A percentile compares a stretch with the other conserved stretches of the same genome.
Conservation (phyloP, 352 stramenopile genomes). For the Phytophthora chlamydospora region DNA sequence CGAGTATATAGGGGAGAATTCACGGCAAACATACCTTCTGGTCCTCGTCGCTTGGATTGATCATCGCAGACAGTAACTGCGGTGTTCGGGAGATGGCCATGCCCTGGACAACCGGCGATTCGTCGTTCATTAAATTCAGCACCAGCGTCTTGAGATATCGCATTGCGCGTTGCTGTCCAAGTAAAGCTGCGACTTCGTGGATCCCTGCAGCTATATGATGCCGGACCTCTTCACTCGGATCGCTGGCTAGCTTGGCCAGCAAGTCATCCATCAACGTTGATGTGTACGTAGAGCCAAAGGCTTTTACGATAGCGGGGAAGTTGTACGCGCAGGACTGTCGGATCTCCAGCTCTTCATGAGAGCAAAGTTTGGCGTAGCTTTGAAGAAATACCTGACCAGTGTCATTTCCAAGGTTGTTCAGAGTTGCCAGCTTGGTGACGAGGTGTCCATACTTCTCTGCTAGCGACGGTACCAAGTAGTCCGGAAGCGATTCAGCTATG, state of each 20-base stretch:
- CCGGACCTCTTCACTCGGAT: conserved; percentile 62
- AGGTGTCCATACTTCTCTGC: conserved; percentile 64
- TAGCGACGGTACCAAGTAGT: conserved; percentile 62
- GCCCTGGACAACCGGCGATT: conserved; percentile 63
- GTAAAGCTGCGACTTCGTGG: conserved; percentile 71
- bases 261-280: conserved; percentile 78
- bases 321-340: conserved; percentile 79
- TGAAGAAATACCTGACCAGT: conserved; percentile 57
- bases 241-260: conserved; percentile 60
- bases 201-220: conserved; percentile 71
- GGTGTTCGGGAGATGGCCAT: conserved; percentile 63
- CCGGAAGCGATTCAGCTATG: conserved; percentile 57
- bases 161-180: conserved; percentile 61
- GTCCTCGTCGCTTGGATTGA: conserved; percentile 63
- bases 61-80: conserved; percentile 55
- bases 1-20: background rate
- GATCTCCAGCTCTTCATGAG: conserved; percentile 60
- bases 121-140: conserved; percentile 68
- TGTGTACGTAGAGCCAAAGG: conserved; percentile 60
- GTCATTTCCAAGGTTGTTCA: conserved; percentile 68
- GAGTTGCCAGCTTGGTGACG: conserved; percentile 64
- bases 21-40: conserved; percentile 53
- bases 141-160: conserved; percentile 72
- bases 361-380: conserved; percentile 66
- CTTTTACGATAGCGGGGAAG: conserved; percentile 79